Evolutionary conservation across 345 rosid species (phyloP), one percentile per base, ranked within the genome.

Genomic region (Gossypium mustelinum): DNA sequence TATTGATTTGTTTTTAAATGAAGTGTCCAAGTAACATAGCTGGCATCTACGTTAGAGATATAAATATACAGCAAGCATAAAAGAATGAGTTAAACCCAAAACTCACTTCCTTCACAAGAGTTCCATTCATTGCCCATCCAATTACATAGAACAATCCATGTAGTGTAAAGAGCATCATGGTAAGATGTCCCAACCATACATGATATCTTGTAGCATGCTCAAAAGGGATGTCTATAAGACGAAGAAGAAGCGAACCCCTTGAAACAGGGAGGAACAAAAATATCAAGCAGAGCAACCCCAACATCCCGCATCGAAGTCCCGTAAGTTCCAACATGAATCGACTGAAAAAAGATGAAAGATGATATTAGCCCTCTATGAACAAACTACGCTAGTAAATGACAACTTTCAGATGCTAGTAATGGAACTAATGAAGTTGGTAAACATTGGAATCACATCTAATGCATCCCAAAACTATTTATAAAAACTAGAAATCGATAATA

Each of bases 161-260:
- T 34, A 59, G 64, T 54, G 97, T 82, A 77, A 92, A 92, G 63
- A 94, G 78, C 51, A 81, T 54, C 97, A 94, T 87, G 50, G 97
- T 89, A 41, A 89, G 83, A 87, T 92, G 91, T 55, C 97, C 98
- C 79, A 94, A 82, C 64, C 64, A 59, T 24, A 59, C 64, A 59
- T 59, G 64, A 25, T 59, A 59, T 11, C 64, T 59, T 7, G 94
- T 88, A 14, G 97, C 98, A 79, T 92, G 97, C 82, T 92, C 97
- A 58, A 94, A 91, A 11, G 97, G 97, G 84, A 94, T 87, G 74
- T 92, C 92, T 39, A 89, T 65, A 29, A 92, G 79, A 44, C 93
- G 95, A 24, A 94, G 97, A 70, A 94, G 90, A 79, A 89, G 70
- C 1, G 98, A 94, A 61, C 98, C 97, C 83, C 97, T 88, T 8